A percentile compares a stretch with the other conserved stretches of the same genome.
phyloP scores from a whole-genome alignment of 2,329 filamentous ascomycete species.

The Xylaria sp. region DNA sequence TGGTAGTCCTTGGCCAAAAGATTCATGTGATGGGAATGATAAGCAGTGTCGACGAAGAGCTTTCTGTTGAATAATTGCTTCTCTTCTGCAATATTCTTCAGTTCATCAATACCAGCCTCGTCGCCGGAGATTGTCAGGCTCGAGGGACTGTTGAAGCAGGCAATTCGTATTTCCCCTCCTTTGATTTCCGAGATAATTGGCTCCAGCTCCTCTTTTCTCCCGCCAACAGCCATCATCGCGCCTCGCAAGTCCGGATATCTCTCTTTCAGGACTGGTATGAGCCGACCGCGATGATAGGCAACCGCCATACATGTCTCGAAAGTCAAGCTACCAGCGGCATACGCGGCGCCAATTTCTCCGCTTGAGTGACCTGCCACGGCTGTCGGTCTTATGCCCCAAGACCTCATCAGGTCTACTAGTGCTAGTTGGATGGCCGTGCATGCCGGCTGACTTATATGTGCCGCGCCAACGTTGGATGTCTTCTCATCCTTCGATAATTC shows the following conservation, averaged over 20 bases:
- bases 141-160: conserved; percentile 58
- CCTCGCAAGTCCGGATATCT: conserved; percentile 50
- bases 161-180: conserved; percentile 45
- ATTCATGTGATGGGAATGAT: conserved; percentile 62
- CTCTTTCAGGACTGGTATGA: conserved; percentile 50
- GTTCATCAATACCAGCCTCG: conserved; percentile 49
- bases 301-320: conserved; percentile 53
- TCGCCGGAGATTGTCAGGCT: conserved; percentile 60
- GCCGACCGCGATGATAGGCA: conserved; percentile 56
- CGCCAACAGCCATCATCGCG: conserved; percentile 62
- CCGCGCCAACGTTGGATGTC: conserved; percentile 44
- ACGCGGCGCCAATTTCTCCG: conserved; percentile 54
- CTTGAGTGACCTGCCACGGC: conserved; percentile 50
- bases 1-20: conserved; percentile 55
- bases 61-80: conserved; percentile 54
- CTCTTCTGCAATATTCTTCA: conserved; percentile 49
- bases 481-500: conserved; percentile 46
- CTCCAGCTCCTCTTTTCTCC: conserved; percentile 49
- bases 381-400: conserved; percentile 45
- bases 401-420: conserved; percentile 44
- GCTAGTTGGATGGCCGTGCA: conserved; percentile 49
- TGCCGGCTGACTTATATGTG: conserved; percentile 48
- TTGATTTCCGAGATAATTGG: conserved; percentile 44
- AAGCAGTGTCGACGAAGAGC: conserved; percentile 57
- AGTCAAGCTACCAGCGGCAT: conserved; percentile 51